Conservation (phyloP, 2,329 filamentous ascomycete species). For the Xylaria hypoxylon region DNA sequence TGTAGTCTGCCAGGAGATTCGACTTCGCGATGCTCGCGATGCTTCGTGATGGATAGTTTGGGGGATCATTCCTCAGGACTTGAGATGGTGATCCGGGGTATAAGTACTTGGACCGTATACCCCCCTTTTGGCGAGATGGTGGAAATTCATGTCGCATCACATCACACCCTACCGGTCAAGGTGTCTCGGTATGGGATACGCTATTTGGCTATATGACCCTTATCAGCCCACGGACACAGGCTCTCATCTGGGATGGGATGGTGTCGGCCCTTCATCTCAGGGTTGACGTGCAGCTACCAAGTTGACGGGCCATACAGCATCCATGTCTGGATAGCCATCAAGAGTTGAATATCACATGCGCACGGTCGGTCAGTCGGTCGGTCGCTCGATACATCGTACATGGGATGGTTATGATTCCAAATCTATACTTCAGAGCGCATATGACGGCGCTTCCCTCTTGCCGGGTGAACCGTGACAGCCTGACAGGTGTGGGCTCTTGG, state of each 20-base stretch:
- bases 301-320: slow-evolving; percentile 12
- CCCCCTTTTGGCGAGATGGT: not conserved
- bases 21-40: slow-evolving; percentile 19
- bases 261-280: not conserved
- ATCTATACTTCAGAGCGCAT: not conserved
- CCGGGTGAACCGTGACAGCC: no score
- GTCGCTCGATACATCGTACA: slow-evolving; percentile 7
- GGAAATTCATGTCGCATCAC: slow-evolving; percentile 11
- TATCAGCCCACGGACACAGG: slow-evolving; percentile 17
- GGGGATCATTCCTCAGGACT: not conserved
- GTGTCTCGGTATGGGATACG: not conserved
- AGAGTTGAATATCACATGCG: slow-evolving; percentile 18
- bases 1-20: not conserved
- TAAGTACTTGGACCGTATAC: slow-evolving; percentile 20
- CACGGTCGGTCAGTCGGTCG: slow-evolving; percentile 1
- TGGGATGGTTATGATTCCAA: slow-evolving; percentile 16
- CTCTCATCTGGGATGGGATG: slow-evolving; percentile 18
- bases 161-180: slow-evolving; percentile 14
- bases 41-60: not conserved
- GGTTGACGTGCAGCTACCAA: slow-evolving; percentile 9
- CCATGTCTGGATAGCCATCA: not conserved
- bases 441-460: slow-evolving; percentile 14
- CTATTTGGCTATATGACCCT: slow-evolving; percentile 11
- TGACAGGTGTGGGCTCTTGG: slow-evolving; percentile 10
- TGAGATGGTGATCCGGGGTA: slow-evolving; percentile 15